These are phyloP conservation scores for Leccinum longicurvipes DNA, from an alignment of 768 basidiomycete species.

Conservation along the genomic window DNA sequence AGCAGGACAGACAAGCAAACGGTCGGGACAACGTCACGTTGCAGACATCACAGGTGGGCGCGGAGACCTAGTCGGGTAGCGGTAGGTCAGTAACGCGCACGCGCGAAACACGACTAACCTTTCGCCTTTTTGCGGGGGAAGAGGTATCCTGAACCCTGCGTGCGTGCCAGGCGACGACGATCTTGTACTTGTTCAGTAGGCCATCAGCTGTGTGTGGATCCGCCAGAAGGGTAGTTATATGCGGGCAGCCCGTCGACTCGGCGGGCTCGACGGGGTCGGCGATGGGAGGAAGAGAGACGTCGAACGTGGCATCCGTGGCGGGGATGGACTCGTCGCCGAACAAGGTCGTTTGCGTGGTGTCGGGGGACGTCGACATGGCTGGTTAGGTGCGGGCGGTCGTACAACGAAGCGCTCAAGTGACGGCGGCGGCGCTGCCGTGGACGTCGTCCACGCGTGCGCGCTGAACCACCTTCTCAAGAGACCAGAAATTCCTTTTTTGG, in stretches of 20 bases:
- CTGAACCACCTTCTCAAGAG: too few relatives aligned
- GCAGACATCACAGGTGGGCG: slow-evolving; percentile 66
- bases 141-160: slow-evolving; percentile 43
- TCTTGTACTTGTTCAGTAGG: slow-evolving; percentile 50
- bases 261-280: slow-evolving; percentile 12
- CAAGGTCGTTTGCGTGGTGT: slow-evolving; percentile 27
- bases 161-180: slow-evolving; percentile 54
- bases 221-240: slow-evolving; percentile 38
- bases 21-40: slow-evolving; percentile 54
- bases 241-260: slow-evolving; percentile 32
- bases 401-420: neutral
- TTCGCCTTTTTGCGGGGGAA: slow-evolving; percentile 58
- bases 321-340: slow-evolving; percentile 25
- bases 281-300: slow-evolving; percentile 2
- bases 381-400: neutral
- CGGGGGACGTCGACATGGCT: slow-evolving; percentile 31
- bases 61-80: slow-evolving; percentile 39
- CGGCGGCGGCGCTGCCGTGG: neutral
- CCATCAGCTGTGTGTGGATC: slow-evolving; percentile 28
- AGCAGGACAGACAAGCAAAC: slow-evolving; percentile 71
- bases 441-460: slow-evolving; percentile 1
- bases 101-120: slow-evolving; percentile 41
- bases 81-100: neutral
- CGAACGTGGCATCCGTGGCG: slow-evolving; percentile 11
- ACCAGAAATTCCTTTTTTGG: slow-evolving; percentile 15